Base-by-base conservation (phyloP, 129 eudicot species). In the Lonicera japonica region DNA sequence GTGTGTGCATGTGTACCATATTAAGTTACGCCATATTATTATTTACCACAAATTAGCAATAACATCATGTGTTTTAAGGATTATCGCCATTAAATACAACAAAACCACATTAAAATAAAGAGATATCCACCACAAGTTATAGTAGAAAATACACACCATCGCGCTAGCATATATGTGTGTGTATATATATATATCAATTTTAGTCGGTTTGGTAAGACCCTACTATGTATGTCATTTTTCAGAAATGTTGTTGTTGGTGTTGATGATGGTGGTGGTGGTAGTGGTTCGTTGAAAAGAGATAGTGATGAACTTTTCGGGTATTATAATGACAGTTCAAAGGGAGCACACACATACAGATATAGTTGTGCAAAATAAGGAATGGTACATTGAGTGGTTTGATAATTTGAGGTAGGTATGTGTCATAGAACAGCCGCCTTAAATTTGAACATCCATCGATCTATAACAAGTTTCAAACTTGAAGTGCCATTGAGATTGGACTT, bases 121-220 rank as follows among this genome's bases (percentile, higher is more conserved):
- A n/a, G n/a, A n/a, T n/a, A n/a, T n/a, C n/a, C n/a, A n/a, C n/a
- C n/a, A n/a, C n/a, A n/a, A n/a, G n/a, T n/a, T n/a, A n/a, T n/a
- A n/a, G n/a, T n/a, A n/a, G n/a, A n/a, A n/a, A n/a, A n/a, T n/a
- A n/a, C n/a, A n/a, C n/a, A n/a, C n/a, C n/a, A n/a, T n/a, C n/a
- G n/a, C n/a, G n/a, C n/a, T n/a, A n/a, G n/a, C n/a, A n/a, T n/a
- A n/a, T n/a, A n/a, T n/a, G n/a, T n/a, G n/a, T n/a, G 36, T 29
- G 36, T 29, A 29, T 29, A 29, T 29, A 29, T 29, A 29, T 29
- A 6, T 29, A 29, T 29, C 6, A 24, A 13, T 62, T 15, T 13
- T 45, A 62, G 67, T 62, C 67, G 40, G 55, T n/a, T 45, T 45
- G 21, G 55, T 62, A 36, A 54, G 53, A 15, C 65, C 29, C 52